A percentile compares a stretch with the other conserved stretches of the same genome.
Evolutionary conservation across 208 protist genomes (phyloP).

Genomic region (Trypanosoma grayi): DNA sequence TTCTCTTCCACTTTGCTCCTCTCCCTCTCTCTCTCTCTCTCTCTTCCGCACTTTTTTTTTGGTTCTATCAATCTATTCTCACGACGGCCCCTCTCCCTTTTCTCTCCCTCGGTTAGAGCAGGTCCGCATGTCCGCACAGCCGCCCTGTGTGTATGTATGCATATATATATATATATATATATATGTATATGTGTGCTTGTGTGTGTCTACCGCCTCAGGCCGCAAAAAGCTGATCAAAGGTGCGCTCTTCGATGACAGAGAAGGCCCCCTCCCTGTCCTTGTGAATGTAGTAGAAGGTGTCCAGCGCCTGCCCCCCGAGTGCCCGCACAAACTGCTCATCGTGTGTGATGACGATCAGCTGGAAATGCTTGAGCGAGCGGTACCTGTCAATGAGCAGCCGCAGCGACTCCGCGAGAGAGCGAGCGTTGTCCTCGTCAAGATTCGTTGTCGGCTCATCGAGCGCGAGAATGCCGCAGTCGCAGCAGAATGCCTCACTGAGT

Average conservation of each 20-base stretch:
- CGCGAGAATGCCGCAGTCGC: constrained; percentile 98
- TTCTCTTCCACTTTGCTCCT: too few relatives aligned
- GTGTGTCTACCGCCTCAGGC: constrained; percentile 13
- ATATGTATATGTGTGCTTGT: neutral
- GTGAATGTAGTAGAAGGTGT: constrained; percentile 88
- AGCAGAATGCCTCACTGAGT: constrained; percentile 98
- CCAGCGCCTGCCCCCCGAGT: constrained; percentile 75
- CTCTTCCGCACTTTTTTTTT: too few relatives aligned
- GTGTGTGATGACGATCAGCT: constrained; percentile 99
- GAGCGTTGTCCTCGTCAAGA: constrained; percentile 95
- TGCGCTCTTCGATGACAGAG: constrained; percentile 86
- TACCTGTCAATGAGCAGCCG: constrained; percentile 81
- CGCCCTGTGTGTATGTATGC: too few relatives aligned
- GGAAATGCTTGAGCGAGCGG: constrained; percentile 91
- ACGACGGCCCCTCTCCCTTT: neutral
- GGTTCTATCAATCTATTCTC: too few relatives aligned
- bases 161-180: neutral
- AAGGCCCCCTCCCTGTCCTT: constrained; percentile 90
- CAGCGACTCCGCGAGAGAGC: constrained; percentile 77
- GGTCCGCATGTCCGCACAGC: too few relatives aligned
- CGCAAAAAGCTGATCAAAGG: constrained; percentile 84
- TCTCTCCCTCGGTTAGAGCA: too few relatives aligned
- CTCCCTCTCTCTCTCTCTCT: too few relatives aligned
- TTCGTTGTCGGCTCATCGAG: constrained; percentile 99
- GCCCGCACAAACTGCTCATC: constrained; percentile 98